Evolutionary conservation across 305 asterid genomes (phyloP).

Genomic region (Solanum hybrid): DNA sequence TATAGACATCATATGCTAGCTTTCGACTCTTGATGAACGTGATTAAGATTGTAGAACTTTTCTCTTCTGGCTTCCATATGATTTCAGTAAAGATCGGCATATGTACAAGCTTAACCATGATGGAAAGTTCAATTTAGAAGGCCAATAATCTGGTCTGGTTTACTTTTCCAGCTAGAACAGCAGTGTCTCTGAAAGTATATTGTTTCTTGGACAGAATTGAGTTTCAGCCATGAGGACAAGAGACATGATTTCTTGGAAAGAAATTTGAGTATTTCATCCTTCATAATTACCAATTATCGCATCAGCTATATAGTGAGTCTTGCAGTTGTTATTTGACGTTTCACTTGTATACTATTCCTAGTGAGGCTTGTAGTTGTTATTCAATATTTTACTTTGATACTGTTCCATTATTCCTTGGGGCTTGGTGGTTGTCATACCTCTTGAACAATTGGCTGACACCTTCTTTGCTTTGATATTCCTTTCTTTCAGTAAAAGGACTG

Average conservation of each 20-base stretch:
- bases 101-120: background rate
- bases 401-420: background rate
- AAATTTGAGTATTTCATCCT: background rate
- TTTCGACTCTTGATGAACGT: background rate
- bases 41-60: background rate
- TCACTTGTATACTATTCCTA: background rate
- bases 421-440: background rate
- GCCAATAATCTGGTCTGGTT: conserved; percentile 1
- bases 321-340: background rate
- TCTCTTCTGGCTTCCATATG: background rate
- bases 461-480: background rate
- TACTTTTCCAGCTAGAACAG: background rate
- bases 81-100: background rate
- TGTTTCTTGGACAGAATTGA: background rate
- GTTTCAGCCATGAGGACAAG: background rate
- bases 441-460: background rate
- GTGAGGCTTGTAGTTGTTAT: background rate
- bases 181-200: background rate
- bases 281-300: background rate
- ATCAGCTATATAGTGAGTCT: background rate
- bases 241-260: background rate
- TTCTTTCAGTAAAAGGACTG: background rate
- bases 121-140: background rate
- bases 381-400: background rate
- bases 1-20: background rate